phyloP scores from a whole-genome alignment of 83 land plant genomes.

The Picea abies region DNA sequence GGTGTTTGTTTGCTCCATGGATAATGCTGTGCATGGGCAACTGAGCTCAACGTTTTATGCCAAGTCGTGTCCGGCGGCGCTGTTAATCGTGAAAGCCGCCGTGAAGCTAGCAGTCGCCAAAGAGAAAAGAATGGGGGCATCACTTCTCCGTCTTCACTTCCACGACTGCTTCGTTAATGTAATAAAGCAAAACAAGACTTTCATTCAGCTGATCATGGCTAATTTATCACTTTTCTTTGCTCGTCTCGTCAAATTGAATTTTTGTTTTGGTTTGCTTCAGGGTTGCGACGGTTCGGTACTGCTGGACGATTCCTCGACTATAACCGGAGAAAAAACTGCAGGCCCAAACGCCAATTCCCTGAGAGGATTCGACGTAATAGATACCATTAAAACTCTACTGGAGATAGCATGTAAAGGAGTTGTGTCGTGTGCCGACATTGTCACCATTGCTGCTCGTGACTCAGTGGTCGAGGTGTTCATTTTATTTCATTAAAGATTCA shows the following conservation, averaged over 20 bases:
- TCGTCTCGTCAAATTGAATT: background rate
- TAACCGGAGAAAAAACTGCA: constrained; percentile 57
- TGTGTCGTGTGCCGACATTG: constrained; percentile 55
- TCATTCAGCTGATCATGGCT: background rate
- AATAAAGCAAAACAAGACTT: background rate
- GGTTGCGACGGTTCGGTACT: constrained; percentile 63
- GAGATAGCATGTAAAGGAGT: constrained; percentile 32
- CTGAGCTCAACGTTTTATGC: constrained; percentile 59
- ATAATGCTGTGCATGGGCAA: constrained; percentile 15
- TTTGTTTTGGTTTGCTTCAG: background rate
- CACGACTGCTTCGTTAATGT: constrained; percentile 89
- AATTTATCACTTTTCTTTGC: background rate
- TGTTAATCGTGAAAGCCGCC: constrained; percentile 30
- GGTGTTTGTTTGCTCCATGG: too few relatives aligned
- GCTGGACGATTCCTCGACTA: constrained; percentile 37
- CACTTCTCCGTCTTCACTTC: constrained; percentile 66
- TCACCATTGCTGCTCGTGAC: constrained; percentile 46
- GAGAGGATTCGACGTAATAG: constrained; percentile 43
- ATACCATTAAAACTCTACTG: constrained; percentile 32
- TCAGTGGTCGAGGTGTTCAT: constrained; percentile 28
- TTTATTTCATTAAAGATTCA: too few relatives aligned
- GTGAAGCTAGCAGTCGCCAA: constrained; percentile 35
- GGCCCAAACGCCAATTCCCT: constrained; percentile 30
- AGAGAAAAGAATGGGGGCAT: constrained; percentile 69
- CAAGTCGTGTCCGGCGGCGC: constrained; percentile 43